Conservation (phyloP, 176 grass and related monocot species). For the Hsuehochloa calcarea region DNA sequence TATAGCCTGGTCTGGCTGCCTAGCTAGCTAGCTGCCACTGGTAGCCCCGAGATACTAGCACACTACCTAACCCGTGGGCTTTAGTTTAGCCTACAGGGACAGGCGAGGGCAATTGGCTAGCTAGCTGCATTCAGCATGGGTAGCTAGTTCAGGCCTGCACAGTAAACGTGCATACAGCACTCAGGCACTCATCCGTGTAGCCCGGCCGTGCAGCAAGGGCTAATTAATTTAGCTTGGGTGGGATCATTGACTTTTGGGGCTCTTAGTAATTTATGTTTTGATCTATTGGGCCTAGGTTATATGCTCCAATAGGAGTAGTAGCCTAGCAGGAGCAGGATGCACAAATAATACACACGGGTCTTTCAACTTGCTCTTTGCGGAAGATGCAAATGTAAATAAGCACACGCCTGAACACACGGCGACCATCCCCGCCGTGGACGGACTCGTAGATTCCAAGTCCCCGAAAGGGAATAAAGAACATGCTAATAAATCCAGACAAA, state of each 20-base stretch:
- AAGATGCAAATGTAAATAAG: not conserved
- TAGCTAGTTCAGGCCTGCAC: not conserved
- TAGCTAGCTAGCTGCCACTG: not conserved
- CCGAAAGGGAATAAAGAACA: not conserved
- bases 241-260: slow-evolving; percentile 19
- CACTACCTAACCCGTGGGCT: not conserved
- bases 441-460: not conserved
- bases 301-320: not conserved
- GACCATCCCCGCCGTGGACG: not conserved
- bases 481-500: not conserved
- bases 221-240: not conserved
- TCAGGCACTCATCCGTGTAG: not conserved
- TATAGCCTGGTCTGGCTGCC: not conserved
- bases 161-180: not conserved
- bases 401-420: no score
- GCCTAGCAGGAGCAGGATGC: not conserved
- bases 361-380: not conserved
- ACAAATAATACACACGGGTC: not conserved
- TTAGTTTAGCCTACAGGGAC: not conserved
- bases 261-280: not conserved
- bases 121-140: slow-evolving; percentile 9
- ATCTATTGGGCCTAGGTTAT: not conserved
- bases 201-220: not conserved
- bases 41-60: not conserved
- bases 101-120: not conserved